Percentiles rank a stretch among this genome's conserved stretches.
Evolutionary conservation across 1,284 basidiomycete genomes (phyloP).

Genomic region (Takashimella tepidaria): DNA sequence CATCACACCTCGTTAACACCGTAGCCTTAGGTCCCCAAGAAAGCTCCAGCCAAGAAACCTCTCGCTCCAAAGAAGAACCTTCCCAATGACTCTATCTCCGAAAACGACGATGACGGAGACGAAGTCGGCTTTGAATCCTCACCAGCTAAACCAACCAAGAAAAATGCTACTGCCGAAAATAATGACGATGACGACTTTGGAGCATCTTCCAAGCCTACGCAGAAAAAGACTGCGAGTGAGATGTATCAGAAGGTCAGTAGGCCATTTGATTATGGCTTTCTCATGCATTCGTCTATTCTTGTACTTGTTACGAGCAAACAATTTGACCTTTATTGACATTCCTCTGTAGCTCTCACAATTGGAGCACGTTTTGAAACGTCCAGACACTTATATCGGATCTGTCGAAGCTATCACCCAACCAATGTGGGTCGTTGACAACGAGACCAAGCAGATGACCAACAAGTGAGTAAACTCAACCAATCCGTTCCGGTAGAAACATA

Average conservation of each 20-base stretch:
- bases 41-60: conserved; percentile 50
- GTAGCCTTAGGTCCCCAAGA: conserved; percentile 50
- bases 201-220: conserved; percentile 20
- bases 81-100: conserved; percentile 54
- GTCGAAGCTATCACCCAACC: conserved; percentile 75
- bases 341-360: conserved; percentile 76
- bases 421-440: conserved; percentile 88
- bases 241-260: conserved; percentile 78
- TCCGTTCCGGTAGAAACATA: not conserved
- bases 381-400: conserved; percentile 97
- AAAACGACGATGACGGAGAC: conserved; percentile 48
- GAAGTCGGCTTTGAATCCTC: conserved; percentile 32
- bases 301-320: too few relatives aligned
- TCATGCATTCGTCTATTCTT: too few relatives aligned
- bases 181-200: conserved; percentile 26
- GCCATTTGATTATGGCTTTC: too few relatives aligned
- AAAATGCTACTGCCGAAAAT: too few relatives aligned
- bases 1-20: too few relatives aligned
- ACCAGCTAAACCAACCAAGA: conserved; percentile 25
- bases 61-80: conserved; percentile 61
- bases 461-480: conserved; percentile 44
- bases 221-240: conserved; percentile 85
- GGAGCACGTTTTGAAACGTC: conserved; percentile 92
- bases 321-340: not conserved
- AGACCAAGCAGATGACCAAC: conserved; percentile 70